Evolutionary conservation across 1,139 yeast genomes (phyloP).

Genomic region (Blastobotrys arbuscula): DNA sequence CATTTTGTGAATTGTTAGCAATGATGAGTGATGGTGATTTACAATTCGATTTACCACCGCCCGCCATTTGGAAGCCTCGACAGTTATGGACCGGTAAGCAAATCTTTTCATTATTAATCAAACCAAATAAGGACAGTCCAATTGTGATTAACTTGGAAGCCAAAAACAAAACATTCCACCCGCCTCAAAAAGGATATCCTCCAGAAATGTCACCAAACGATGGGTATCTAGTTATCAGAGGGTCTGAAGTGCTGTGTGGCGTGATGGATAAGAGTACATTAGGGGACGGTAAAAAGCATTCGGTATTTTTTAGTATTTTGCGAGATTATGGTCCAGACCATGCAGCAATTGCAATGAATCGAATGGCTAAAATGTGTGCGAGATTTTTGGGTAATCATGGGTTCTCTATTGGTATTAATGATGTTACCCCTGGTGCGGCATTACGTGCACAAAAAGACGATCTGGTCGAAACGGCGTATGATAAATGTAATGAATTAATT

Average conservation of each 20-base stretch:
- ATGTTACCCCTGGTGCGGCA: slow-evolving; percentile 88
- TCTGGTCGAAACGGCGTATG: slow-evolving; percentile 87
- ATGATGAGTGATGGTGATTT: slow-evolving; percentile 94
- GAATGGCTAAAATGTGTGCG: slow-evolving; percentile 98
- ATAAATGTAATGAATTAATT: slow-evolving; percentile 88
- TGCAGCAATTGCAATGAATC: slow-evolving; percentile 94
- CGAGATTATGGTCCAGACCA: slow-evolving; percentile 94
- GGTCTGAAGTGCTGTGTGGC: slow-evolving; percentile 84
- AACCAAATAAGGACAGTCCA: slow-evolving; percentile 68
- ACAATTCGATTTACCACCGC: slow-evolving; percentile 93
- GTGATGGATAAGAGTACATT: slow-evolving; percentile 94
- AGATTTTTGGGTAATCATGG: slow-evolving; percentile 92
- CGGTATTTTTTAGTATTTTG: slow-evolving; percentile 89
- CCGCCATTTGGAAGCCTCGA: slow-evolving; percentile 84
- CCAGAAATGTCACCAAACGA: slow-evolving; percentile 97
- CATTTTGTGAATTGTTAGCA: slow-evolving; percentile 73
- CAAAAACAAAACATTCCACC: slow-evolving; percentile 78
- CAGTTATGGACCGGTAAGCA: slow-evolving; percentile 97
- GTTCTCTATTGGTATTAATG: slow-evolving; percentile 94
- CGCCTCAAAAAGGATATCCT: slow-evolving; percentile 66
- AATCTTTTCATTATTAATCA: slow-evolving; percentile 78
- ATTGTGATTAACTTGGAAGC: slow-evolving; percentile 91
- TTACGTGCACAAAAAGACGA: slow-evolving; percentile 75
- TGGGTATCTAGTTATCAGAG: slow-evolving; percentile 86
- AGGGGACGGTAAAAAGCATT: slow-evolving; percentile 97